phyloP scores from a whole-genome alignment of 805 yeast species.

The Teunomyces stri region DNA sequence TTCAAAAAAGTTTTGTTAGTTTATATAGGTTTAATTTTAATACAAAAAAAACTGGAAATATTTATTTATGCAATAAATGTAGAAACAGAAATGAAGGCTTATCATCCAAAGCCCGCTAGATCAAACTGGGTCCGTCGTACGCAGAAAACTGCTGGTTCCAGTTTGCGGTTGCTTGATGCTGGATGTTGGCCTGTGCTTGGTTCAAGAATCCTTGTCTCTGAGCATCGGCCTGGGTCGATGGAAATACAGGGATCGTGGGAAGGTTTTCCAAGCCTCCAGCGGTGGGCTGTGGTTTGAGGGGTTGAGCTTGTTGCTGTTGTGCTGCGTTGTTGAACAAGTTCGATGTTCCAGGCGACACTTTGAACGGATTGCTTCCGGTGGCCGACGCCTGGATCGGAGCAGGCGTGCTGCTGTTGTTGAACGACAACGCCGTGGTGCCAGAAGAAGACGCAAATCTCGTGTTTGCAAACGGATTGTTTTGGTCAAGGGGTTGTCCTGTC shows the following conservation, averaged over 20 bases:
- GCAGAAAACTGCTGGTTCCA: conserved; percentile 7
- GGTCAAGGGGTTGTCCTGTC: conserved; percentile 18
- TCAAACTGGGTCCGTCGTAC: conserved; percentile 26
- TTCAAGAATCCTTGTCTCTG: conserved; percentile 34
- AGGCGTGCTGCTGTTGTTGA: conserved; percentile 17
- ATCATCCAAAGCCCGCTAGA: conserved; percentile 7
- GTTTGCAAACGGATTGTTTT: conserved; percentile 44
- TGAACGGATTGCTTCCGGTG: conserved; percentile 65
- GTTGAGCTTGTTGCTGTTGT: conserved; percentile 20
- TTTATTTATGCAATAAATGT: background rate
- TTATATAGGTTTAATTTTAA: background rate
- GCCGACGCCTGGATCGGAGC: conserved; percentile 27
- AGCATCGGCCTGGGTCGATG: conserved; percentile 53
- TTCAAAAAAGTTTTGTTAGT: background rate
- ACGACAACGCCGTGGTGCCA: conserved; percentile 30
- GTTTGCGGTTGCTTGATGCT: conserved; percentile 17
- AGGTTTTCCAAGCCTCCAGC: conserved; percentile 72
- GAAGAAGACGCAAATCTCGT: conserved; percentile 33
- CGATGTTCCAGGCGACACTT: conserved; percentile 37
- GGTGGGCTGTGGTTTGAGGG: conserved; percentile 52
- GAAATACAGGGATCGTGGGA: conserved; percentile 67
- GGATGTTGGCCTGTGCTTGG: conserved; percentile 36
- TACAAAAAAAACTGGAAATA: background rate
- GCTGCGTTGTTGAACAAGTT: conserved; percentile 27
- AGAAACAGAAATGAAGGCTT: background rate